phyloP scores from a whole-genome alignment of 495 filamentous ascomycete species.

The Xylaria sp. region DNA sequence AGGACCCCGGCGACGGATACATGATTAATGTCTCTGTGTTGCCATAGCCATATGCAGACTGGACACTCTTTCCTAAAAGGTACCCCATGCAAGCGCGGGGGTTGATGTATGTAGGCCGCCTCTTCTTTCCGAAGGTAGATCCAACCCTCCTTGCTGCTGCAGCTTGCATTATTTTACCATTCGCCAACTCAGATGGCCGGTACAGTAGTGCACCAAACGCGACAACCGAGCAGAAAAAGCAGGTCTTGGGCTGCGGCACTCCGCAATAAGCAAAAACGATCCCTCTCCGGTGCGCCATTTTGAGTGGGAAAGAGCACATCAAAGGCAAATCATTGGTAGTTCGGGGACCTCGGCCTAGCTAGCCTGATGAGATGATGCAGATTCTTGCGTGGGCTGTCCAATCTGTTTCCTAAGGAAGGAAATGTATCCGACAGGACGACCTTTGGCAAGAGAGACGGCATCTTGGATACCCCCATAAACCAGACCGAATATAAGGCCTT shows the following conservation, averaged over 20 bases:
- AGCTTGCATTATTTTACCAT: background rate
- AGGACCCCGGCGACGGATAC: background rate
- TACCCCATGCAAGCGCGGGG: conserved; percentile 2
- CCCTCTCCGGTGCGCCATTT: conserved; percentile 4
- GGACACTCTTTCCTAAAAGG: background rate
- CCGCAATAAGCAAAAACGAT: background rate
- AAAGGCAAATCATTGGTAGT: background rate
- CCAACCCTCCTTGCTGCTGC: conserved; percentile 9
- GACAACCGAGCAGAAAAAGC: conserved; percentile 7
- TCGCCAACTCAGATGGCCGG: background rate
- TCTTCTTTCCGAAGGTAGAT: background rate
- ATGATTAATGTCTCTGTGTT: background rate
- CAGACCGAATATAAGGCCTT: conserved; percentile 78
- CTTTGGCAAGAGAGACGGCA: conserved; percentile 64
- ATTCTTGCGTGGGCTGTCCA: conserved; percentile 33
- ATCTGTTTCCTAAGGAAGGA: conserved; percentile 64
- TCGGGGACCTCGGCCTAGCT: background rate
- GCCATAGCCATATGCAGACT: background rate
- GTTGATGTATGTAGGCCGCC: background rate
- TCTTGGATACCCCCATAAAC: conserved; percentile 85
- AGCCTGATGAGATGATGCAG: conserved; percentile 25
- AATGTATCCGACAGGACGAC: conserved; percentile 74
- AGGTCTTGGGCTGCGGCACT: background rate
- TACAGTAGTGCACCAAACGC: background rate
- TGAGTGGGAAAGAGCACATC: background rate